Evolutionary conservation across 306 rosid species (phyloP), one percentile per base, ranked within the genome.

Genomic region (Betula pendula): DNA sequence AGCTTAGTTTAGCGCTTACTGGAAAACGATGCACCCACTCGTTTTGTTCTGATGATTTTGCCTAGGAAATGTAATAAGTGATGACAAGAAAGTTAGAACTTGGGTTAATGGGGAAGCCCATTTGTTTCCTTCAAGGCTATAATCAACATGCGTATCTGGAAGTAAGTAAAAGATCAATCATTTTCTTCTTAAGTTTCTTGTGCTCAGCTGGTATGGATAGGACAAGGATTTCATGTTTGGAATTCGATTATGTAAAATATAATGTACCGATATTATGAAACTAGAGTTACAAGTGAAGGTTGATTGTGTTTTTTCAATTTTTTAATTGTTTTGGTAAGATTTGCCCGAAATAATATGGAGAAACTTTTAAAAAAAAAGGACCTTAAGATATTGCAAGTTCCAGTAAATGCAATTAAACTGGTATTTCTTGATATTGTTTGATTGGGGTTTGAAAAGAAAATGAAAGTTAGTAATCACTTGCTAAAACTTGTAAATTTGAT

Each of bases 401-500:
- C 71, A 66, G 42, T 44, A 58, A 67, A 38, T 67, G 52, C 65
- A 20, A 62, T 49, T 19, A 66, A 48, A 62, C 31, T 25, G 62
- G 66, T 29, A 2, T 11, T 67, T 58, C 62, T 80, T 33, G 24
- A 67, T 63, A 20, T n/a, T 73, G 19, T 53, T 59, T 42, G 29
- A 13, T 78, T 68, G 77, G 75, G 69, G 4, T 56, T 40, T n/a
- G 25, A 74, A 76, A 62, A 43, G 16, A 42, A 76, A 71, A 76
- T 63, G 73, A 50, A 63, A 8, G 56, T 77, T 13, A 50, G 35
- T 49, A 75, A 71, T 68, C 25, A 60, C 80, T 73, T 81, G 35
- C 80, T 87, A 51, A 86, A 75, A 59, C 63, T 77, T 45, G 71
- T 52, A 52, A 53, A 69, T 69, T 81, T 85, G 75, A 80, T 68